A percentile compares a stretch with the other conserved stretches of the same genome.
phyloP scores from a whole-genome alignment of 202 grass and related monocot genomes.

The Dendrocalamus latiflorus region DNA sequence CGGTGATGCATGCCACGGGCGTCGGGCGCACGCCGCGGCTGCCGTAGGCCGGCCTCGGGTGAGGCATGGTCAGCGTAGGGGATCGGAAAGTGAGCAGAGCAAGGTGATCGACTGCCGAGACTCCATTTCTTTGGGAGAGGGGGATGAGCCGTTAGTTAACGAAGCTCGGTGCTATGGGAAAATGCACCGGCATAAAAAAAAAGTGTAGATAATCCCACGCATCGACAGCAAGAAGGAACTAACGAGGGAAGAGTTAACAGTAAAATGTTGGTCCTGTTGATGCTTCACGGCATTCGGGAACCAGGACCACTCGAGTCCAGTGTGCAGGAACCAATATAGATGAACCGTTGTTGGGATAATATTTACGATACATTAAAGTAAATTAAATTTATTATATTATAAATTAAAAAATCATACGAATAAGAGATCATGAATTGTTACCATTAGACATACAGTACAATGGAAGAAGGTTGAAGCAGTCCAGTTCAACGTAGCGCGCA shows the following conservation, averaged over 20 bases:
- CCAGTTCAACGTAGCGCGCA: too few species aligned
- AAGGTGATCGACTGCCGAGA: not conserved
- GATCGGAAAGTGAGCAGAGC: not conserved
- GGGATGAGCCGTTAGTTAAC: not conserved
- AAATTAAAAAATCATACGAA: too few species aligned
- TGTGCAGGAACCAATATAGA: not conserved
- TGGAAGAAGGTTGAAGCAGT: too few species aligned
- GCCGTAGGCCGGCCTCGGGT: not conserved
- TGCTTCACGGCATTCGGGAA: not conserved
- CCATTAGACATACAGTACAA: too few species aligned
- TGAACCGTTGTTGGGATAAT: too few species aligned
- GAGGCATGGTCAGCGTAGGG: slow-evolving; percentile 14
- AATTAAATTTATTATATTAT: too few species aligned
- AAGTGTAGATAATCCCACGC: not conserved
- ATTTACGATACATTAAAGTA: too few species aligned
- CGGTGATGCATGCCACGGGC: not conserved
- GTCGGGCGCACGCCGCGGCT: not conserved
- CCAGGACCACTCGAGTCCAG: not conserved
- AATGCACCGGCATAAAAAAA: not conserved
- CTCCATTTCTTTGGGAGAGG: not conserved
- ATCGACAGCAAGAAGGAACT: not conserved
- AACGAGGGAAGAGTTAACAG: not conserved
- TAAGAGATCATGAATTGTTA: too few species aligned
- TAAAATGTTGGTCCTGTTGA: not conserved
- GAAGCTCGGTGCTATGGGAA: not conserved